phyloP scores from a whole-genome alignment of 768 basidiomycete genomes.

The Kwoniella mangroviensis region DNA sequence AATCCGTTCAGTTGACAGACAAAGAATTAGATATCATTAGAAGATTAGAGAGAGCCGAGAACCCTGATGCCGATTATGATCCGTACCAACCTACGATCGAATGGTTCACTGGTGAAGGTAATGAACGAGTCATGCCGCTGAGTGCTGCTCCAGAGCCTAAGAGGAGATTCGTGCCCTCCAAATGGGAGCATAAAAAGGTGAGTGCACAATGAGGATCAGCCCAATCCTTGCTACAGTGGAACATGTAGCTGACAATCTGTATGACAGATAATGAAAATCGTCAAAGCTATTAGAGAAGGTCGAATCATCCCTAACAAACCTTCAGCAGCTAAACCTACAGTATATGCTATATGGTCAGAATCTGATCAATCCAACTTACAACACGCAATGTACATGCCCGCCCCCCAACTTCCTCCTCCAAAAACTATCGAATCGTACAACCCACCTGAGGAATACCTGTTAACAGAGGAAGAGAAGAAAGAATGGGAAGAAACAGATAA shows the following conservation, averaged over 20 bases:
- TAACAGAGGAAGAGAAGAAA: constrained; percentile 76
- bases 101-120: constrained; percentile 96
- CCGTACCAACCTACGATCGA: constrained; percentile 92
- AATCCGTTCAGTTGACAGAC: constrained; percentile 80
- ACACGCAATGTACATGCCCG: constrained; percentile 84
- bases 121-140: constrained; percentile 92
- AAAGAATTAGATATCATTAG: constrained; percentile 95
- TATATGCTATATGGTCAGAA: constrained; percentile 85
- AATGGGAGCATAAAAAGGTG: constrained; percentile 99
- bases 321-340: constrained; percentile 67
- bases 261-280: constrained; percentile 94
- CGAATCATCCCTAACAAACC: constrained; percentile 90
- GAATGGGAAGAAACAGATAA: constrained; percentile 81
- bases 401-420: constrained; percentile 86
- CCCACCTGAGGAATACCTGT: constrained; percentile 94
- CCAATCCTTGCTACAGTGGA: neutral
- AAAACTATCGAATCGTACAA: constrained; percentile 98
- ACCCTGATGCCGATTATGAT: constrained; percentile 85
- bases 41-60: constrained; percentile 84
- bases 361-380: constrained; percentile 67
- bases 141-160: constrained; percentile 92
- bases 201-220: constrained; percentile 13
- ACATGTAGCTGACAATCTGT: constrained; percentile 83
- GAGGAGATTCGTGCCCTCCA: constrained; percentile 92
- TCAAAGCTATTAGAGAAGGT: constrained; percentile 95